Evolutionary conservation across 331 rosid species (phyloP).

Genomic region (Cydonia oblonga): DNA sequence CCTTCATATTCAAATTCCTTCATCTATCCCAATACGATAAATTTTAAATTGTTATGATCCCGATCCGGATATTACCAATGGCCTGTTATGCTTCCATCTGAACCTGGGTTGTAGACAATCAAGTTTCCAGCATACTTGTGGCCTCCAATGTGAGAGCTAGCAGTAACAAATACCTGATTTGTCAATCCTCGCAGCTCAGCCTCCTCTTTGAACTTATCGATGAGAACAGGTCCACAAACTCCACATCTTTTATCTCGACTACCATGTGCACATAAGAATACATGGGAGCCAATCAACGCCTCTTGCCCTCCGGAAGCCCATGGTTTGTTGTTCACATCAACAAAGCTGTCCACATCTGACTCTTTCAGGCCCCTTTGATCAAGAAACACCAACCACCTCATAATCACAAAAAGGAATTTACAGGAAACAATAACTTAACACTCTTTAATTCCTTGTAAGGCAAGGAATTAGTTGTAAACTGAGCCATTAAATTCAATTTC

Average conservation of each 20-base stretch:
- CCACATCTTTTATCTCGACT: slow-evolving; percentile 92
- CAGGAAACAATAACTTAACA: not conserved
- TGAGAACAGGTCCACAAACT: slow-evolving; percentile 84
- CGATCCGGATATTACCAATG: slow-evolving; percentile 51
- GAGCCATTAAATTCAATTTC: not conserved
- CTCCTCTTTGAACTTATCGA: slow-evolving; percentile 56
- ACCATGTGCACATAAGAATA: slow-evolving; percentile 88
- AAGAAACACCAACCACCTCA: slow-evolving; percentile 10
- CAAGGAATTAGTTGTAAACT: not conserved
- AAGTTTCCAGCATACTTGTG: slow-evolving; percentile 94
- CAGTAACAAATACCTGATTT: slow-evolving; percentile 49
- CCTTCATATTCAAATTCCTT: not conserved
- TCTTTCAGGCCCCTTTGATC: slow-evolving; percentile 59
- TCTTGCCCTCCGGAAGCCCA: slow-evolving; percentile 55
- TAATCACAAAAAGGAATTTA: slow-evolving; percentile 5
- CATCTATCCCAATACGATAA: not conserved
- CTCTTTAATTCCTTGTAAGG: not conserved
- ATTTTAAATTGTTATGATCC: not conserved
- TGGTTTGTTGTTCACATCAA: slow-evolving; percentile 51
- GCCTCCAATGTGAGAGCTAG: slow-evolving; percentile 94
- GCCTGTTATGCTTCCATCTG: slow-evolving; percentile 62
- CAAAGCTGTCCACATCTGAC: slow-evolving; percentile 55
- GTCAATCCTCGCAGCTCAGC: slow-evolving; percentile 50
- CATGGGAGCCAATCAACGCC: slow-evolving; percentile 45
- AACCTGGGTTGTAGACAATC: slow-evolving; percentile 56